Evolutionary conservation across 371 early-diverging fungal genomes (phyloP).

Genomic region (Aphelidium insulamus): DNA sequence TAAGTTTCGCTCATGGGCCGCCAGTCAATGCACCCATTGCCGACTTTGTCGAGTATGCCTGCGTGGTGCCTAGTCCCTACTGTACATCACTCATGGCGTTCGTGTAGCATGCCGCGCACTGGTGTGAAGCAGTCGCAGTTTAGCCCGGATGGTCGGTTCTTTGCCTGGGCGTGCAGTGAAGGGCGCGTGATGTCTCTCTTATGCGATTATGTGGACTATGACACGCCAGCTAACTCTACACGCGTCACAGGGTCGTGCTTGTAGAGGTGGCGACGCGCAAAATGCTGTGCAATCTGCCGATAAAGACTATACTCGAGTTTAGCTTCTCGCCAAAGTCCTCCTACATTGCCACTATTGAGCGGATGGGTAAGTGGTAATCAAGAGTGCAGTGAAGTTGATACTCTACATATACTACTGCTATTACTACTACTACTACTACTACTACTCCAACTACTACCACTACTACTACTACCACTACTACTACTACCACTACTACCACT

Average conservation of each 20-base stretch:
- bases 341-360: conserved; percentile 69
- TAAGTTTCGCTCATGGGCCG: too few species aligned
- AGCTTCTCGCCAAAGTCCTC: conserved; percentile 76
- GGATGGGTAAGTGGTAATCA: conserved; percentile 30
- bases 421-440: not conserved
- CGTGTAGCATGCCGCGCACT: too few species aligned
- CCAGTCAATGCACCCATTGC: too few species aligned
- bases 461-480: not conserved
- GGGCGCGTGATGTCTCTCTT: conserved; percentile 15
- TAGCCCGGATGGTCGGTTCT: conserved; percentile 51
- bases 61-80: too few species aligned
- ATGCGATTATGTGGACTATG: not conserved
- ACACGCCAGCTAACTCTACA: not conserved
- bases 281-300: conserved; percentile 33
- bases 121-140: too few species aligned
- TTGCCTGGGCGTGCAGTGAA: conserved; percentile 50
- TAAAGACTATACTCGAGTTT: conserved; percentile 49
- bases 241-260: conserved; percentile 31
- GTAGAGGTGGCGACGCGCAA: conserved; percentile 36
- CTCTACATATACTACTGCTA: not conserved
- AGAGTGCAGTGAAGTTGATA: not conserved
- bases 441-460: not conserved
- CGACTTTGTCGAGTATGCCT: too few species aligned
- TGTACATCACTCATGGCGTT: too few species aligned
- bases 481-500: too few species aligned